These are phyloP conservation scores for Odontarrhena argentea DNA, from an alignment of 345 rosid species.

Conservation along the genomic window DNA sequence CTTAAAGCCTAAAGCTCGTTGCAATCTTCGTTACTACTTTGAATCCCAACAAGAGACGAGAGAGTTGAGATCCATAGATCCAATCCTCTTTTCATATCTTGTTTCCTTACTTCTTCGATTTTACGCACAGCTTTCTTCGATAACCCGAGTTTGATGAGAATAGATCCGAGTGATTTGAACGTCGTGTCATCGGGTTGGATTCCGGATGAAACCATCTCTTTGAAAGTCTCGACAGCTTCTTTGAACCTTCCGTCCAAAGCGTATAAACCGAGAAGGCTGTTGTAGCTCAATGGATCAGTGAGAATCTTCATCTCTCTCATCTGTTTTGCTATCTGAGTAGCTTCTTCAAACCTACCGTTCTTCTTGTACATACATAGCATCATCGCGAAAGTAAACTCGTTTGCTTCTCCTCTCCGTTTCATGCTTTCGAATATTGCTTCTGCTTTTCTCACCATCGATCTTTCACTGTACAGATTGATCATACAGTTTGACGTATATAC, in stretches of 20 bases:
- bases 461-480: conserved; percentile 78
- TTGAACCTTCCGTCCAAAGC: conserved; percentile 71
- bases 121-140: conserved; percentile 58
- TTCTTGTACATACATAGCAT: conserved; percentile 83
- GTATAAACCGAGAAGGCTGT: conserved; percentile 62
- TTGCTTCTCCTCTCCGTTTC: conserved; percentile 67
- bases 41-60: conserved; percentile 52
- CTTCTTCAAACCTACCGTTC: conserved; percentile 74
- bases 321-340: conserved; percentile 60
- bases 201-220: conserved; percentile 66
- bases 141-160: conserved; percentile 67
- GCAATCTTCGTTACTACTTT: conserved; percentile 8
- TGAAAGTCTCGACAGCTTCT: conserved; percentile 62
- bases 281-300: conserved; percentile 66
- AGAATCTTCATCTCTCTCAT: conserved; percentile 67
- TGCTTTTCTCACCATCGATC: conserved; percentile 67
- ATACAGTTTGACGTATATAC: conserved; percentile 75
- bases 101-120: conserved; percentile 55
- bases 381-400: conserved; percentile 82
- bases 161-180: conserved; percentile 64
- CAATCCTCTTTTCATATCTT: conserved; percentile 52
- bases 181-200: conserved; percentile 60
- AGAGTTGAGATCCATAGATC: conserved; percentile 60
- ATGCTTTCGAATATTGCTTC: conserved; percentile 60
- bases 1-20: neutral